Evolutionary conservation across 2,329 filamentous ascomycete genomes (phyloP).

Genomic region (Penicillium palitans): DNA sequence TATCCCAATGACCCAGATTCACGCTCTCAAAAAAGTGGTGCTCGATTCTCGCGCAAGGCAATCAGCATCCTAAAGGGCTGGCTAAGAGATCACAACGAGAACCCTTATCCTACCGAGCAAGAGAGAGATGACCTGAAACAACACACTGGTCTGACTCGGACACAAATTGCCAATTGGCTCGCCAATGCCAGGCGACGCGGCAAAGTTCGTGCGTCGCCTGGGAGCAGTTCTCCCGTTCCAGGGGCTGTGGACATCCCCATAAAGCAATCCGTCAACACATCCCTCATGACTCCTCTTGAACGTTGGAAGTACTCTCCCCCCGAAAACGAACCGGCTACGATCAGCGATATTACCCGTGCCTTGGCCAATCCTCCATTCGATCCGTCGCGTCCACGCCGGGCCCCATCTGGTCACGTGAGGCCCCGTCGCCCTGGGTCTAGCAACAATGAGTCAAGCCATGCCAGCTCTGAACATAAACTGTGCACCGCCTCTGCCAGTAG

Average conservation of each 20-base stretch:
- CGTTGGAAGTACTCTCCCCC: conserved; percentile 69
- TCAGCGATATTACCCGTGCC: conserved; percentile 64
- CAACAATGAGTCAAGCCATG: conserved; percentile 53
- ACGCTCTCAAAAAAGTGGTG: conserved; percentile 62
- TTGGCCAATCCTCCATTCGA: conserved; percentile 49
- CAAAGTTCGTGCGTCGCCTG: conserved; percentile 66
- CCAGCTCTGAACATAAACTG: conserved; percentile 52
- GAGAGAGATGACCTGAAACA: conserved; percentile 78
- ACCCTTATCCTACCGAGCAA: conserved; percentile 85
- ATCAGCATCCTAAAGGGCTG: conserved; percentile 80
- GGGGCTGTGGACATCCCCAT: conserved; percentile 73
- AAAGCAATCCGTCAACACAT: conserved; percentile 52
- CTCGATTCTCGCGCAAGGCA: conserved; percentile 77
- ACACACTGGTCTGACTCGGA: conserved; percentile 76
- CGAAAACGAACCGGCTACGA: conserved; percentile 66
- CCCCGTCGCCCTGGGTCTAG: conserved; percentile 46
- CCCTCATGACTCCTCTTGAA: conserved; percentile 64
- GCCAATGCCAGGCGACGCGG: conserved; percentile 82
- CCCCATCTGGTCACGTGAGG: conserved; percentile 36
- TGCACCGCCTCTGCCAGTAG: conserved; percentile 56
- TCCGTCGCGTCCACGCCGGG: conserved; percentile 32
- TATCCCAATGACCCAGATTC: conserved; percentile 40
- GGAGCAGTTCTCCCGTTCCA: conserved; percentile 68
- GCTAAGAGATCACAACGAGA: conserved; percentile 74
- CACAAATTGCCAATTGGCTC: conserved; percentile 88